Base-by-base conservation (phyloP, 352 stramenopile genomes). In the Phytophthora fragariaefolia region DNA sequence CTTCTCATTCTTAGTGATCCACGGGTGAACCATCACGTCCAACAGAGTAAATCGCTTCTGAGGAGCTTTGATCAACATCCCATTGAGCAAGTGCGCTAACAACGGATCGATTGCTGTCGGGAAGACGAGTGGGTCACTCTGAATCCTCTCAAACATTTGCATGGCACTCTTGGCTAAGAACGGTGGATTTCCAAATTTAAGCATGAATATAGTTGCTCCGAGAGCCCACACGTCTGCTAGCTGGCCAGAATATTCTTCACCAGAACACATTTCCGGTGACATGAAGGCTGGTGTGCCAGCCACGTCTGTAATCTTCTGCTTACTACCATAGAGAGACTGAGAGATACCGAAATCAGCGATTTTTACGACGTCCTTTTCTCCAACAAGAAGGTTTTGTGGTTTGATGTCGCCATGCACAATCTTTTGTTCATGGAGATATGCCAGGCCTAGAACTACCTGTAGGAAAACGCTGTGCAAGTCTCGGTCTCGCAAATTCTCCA, bases 331-430 rank as follows among this genome's bases (percentile, higher is more conserved):
- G 12, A 96, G 58, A 15, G 87, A 96, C 56, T 96, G 87, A 0
- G 90, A 96, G 57, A 98, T 97, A 1, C 91, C 90, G 50, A 97
- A 97, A 49, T 98, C 91, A 0, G 87, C 91, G 57, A 98, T 97
- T 70, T 98, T 97, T 40, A 97, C 89, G 10, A 97, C 76, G 17
- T 95, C 91, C 55, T 90, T 85, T 38, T 95, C 88, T 12, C 83
- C 82, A 2, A 98, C 82, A 7, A 98, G 81, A 30, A 98, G 64
- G 51, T 98, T 96, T 46, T 96, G 83, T 8, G 87, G 88, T 50
- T 97, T 97, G 71, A 97, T 87, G 66, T 97, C 89, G 0, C 89
- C 80, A 48, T 97, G 89, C 0, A 96, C 85, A 43, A 96, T 90
- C 57, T 95, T 95, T 47, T 91, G 76, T 12, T 90, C 83, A 42